Evolutionary conservation across 1,139 yeast species (phyloP).

Genomic region (Pneumocystis canis): DNA sequence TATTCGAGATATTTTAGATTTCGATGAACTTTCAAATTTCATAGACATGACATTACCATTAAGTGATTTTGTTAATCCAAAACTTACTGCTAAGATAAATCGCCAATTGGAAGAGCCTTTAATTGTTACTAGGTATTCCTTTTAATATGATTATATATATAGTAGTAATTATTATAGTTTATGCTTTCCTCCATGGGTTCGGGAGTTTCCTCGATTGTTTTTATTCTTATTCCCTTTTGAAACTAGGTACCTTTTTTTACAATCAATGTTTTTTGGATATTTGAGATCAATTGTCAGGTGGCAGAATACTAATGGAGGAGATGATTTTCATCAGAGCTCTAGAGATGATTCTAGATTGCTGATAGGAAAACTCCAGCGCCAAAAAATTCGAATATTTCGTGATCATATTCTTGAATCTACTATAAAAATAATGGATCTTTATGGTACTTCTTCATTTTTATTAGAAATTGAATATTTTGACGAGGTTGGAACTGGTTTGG

Average conservation of each 20-base stretch:
- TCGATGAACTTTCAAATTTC: constrained; percentile 19
- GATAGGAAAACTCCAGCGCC: constrained; percentile 65
- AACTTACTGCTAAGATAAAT: constrained; percentile 71
- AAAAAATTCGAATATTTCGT: constrained; percentile 67
- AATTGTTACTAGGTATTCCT: constrained; percentile 40
- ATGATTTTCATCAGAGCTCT: constrained; percentile 14
- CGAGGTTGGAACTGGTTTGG: constrained; percentile 93
- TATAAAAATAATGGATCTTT: constrained; percentile 56
- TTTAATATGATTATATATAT: background rate
- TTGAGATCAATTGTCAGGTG: constrained; percentile 70
- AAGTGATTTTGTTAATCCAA: constrained; percentile 55
- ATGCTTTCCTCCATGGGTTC: constrained; percentile 73
- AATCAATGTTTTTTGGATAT: constrained; percentile 83
- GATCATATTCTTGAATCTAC: constrained; percentile 63
- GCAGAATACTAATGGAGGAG: constrained; percentile 35
- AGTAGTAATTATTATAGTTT: constrained; percentile 34
- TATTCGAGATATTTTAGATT: constrained; percentile 8
- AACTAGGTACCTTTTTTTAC: constrained; percentile 61
- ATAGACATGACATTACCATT: constrained; percentile 23
- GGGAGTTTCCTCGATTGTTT: constrained; percentile 52
- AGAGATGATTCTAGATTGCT: constrained; percentile 24
- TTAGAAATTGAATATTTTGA: constrained; percentile 78
- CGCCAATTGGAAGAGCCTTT: constrained; percentile 83
- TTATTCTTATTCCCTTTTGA: constrained; percentile 80
- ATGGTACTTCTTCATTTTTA: constrained; percentile 67